Base-by-base conservation (phyloP, 805 yeast species). In the Ogataea neopini region DNA sequence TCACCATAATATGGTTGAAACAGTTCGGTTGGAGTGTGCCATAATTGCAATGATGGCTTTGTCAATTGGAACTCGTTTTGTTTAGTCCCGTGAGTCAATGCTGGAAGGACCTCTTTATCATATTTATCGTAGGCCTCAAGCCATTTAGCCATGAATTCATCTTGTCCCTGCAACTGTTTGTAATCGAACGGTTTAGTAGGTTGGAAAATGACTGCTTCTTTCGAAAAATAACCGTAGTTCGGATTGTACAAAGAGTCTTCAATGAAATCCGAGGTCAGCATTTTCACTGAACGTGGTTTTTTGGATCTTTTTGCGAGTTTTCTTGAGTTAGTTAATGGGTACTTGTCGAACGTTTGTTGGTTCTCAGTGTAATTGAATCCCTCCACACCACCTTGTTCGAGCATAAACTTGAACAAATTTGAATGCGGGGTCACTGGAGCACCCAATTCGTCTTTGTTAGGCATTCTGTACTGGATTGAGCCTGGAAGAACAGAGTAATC, bases 21-120 rank as follows among this genome's bases (percentile, higher is more conserved):
- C 38, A 88, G 70, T 64, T 89, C 96, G 0, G 94, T 85, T 1
- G 96, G 96, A 0, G 96, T 88, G 61, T 88, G 96, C 96, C 96
- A 88, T 40, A 87, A 66, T 64, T 88, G 96, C 13, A 81, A 53
- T 1, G 83, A 75, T 4, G 71, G 71, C 44, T 70, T 66, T 38
- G 56, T 57, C 44, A 50, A 49, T 39, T 58, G 61, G 49, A 54
- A 57, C 18, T 51, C 57, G 19, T 50, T 54, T 47, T 50, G 51
- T 35, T 47, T 42, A 26, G 55, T 41, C 18, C 42, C 30, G 47
- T 59, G 61, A 8, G 50, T 50, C 29, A 59, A 44, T 6, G 52
- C 56, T 14, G 66, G 58, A 2, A 53, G 38, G 15, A 51, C 54
- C 40, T 53, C 59, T 41, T 59, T 40, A 55, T 79, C 80, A 60